Evolutionary conservation across 352 stramenopile species (phyloP).

Genomic region (Phytopythium ostracodes): DNA sequence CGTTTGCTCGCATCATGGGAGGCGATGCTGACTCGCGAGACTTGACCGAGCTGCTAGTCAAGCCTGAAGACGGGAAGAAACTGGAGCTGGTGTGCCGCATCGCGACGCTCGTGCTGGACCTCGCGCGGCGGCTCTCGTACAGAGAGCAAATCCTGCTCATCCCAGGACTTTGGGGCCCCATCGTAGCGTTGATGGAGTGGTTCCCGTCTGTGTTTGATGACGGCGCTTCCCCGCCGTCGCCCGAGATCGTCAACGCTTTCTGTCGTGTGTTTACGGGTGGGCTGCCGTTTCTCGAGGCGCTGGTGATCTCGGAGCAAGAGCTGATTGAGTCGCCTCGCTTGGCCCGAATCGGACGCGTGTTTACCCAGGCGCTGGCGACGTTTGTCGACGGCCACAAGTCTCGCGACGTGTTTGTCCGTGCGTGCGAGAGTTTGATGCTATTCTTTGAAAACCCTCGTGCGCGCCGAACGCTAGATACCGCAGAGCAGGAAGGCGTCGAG

Average conservation of each 20-base stretch:
- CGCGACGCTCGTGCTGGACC: slow-evolving; percentile 45
- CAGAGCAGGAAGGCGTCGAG: slow-evolving; percentile 17
- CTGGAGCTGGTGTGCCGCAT: slow-evolving; percentile 50
- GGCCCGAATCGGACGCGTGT: slow-evolving; percentile 21
- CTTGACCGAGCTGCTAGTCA: slow-evolving; percentile 12
- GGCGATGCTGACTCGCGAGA: slow-evolving; percentile 10
- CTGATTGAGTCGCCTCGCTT: neutral
- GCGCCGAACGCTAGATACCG: slow-evolving; percentile 10
- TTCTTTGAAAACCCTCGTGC: slow-evolving; percentile 31
- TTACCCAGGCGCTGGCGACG: slow-evolving; percentile 25
- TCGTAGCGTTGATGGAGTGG: slow-evolving; percentile 37
- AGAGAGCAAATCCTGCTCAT: slow-evolving; percentile 49
- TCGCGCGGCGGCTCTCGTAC: slow-evolving; percentile 28
- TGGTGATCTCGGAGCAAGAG: slow-evolving; percentile 26
- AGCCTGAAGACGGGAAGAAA: slow-evolving; percentile 25
- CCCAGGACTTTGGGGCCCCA: slow-evolving; percentile 17
- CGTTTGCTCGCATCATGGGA: slow-evolving; percentile 20
- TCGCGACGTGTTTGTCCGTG: slow-evolving; percentile 31
- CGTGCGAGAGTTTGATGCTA: slow-evolving; percentile 40
- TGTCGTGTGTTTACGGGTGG: slow-evolving; percentile 28
- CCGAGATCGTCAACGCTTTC: slow-evolving; percentile 30
- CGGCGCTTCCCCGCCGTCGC: slow-evolving; percentile 7
- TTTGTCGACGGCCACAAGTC: slow-evolving; percentile 39
- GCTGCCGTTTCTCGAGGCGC: slow-evolving; percentile 50
- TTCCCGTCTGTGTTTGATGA: slow-evolving; percentile 37